phyloP scores from a whole-genome alignment of 2,329 filamentous ascomycete genomes.

The Aspergillus persii region DNA sequence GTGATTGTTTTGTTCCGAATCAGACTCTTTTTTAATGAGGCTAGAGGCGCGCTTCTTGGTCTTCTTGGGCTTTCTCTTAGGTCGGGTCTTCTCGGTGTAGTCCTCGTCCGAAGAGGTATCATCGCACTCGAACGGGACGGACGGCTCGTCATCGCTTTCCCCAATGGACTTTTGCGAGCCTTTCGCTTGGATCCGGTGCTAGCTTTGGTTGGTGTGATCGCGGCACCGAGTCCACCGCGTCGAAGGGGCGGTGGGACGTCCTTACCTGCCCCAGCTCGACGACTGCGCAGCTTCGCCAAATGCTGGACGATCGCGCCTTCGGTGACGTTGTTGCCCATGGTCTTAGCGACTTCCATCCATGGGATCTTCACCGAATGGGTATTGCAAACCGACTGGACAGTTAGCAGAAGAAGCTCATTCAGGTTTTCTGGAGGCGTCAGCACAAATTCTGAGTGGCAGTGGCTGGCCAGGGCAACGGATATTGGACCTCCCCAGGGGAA shows the following conservation, averaged over 20 bases:
- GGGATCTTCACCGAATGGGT: constrained; percentile 39
- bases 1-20: constrained; percentile 7
- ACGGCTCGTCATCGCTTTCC: neutral
- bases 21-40: constrained; percentile 9
- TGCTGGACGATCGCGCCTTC: constrained; percentile 49
- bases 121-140: neutral
- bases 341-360: constrained; percentile 39
- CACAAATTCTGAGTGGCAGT: neutral
- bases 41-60: neutral
- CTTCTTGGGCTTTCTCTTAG: neutral
- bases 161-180: neutral
- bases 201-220: constrained; percentile 6
- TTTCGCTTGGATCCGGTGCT: neutral
- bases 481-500: neutral
- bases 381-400: constrained; percentile 43
- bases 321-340: constrained; percentile 41
- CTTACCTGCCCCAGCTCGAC: constrained; percentile 32
- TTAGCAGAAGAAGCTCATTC: constrained; percentile 44
- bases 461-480: neutral
- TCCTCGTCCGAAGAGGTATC: constrained; percentile 10
- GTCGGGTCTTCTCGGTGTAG: neutral
- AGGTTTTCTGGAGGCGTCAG: constrained; percentile 37
- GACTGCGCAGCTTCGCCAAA: constrained; percentile 43
- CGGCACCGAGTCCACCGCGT: constrained; percentile 28
- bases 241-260: constrained; percentile 41